Evolutionary conservation across 176 grass and related monocot genomes (phyloP).

Genomic region (Zoysia pacifica): DNA sequence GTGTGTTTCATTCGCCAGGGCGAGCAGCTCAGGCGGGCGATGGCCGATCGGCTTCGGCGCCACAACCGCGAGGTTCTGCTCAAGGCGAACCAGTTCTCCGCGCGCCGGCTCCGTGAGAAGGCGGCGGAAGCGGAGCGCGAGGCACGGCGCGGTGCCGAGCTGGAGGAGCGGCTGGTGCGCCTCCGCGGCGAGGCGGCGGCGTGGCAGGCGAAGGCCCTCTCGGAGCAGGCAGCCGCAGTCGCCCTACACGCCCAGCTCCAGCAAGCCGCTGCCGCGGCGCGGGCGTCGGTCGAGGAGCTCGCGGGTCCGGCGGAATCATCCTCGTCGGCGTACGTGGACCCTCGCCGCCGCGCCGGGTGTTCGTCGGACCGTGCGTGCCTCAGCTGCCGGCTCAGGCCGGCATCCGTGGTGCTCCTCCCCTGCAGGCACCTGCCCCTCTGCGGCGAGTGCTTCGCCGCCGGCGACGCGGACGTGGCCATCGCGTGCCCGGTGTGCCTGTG

Average conservation of each 20-base stretch:
- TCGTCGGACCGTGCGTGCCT: slow-evolving; percentile 50
- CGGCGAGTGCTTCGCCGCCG: slow-evolving; percentile 58
- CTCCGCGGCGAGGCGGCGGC: slow-evolving; percentile 72
- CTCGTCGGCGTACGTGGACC: slow-evolving; percentile 62
- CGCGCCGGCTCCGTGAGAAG: slow-evolving; percentile 59
- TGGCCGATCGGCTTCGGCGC: slow-evolving; percentile 61
- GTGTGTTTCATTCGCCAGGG: slow-evolving; percentile 33
- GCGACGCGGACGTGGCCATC: slow-evolving; percentile 34
- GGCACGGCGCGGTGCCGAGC: slow-evolving; percentile 50
- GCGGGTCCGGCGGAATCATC: slow-evolving; percentile 45
- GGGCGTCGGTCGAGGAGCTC: slow-evolving; percentile 28
- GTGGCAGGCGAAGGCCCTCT: slow-evolving; percentile 74
- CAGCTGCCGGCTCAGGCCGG: slow-evolving; percentile 44
- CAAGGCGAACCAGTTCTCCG: slow-evolving; percentile 37
- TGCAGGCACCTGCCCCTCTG: slow-evolving; percentile 83
- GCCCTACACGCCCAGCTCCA: slow-evolving; percentile 84
- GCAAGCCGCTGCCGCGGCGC: slow-evolving; percentile 51
- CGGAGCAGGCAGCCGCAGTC: slow-evolving; percentile 59
- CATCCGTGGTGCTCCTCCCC: slow-evolving; percentile 72
- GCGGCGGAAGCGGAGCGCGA: slow-evolving; percentile 57
- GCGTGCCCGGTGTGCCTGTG: slow-evolving; percentile 79
- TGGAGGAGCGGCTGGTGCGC: slow-evolving; percentile 61
- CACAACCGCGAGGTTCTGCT: slow-evolving; percentile 60
- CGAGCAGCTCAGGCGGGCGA: slow-evolving; percentile 61
- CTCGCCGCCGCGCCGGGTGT: slow-evolving; percentile 31